A percentile compares a stretch with the other conserved stretches of the same genome.
Evolutionary conservation across 768 basidiomycete genomes (phyloP).

Genomic region (Coprinopsis marcescibilis): DNA sequence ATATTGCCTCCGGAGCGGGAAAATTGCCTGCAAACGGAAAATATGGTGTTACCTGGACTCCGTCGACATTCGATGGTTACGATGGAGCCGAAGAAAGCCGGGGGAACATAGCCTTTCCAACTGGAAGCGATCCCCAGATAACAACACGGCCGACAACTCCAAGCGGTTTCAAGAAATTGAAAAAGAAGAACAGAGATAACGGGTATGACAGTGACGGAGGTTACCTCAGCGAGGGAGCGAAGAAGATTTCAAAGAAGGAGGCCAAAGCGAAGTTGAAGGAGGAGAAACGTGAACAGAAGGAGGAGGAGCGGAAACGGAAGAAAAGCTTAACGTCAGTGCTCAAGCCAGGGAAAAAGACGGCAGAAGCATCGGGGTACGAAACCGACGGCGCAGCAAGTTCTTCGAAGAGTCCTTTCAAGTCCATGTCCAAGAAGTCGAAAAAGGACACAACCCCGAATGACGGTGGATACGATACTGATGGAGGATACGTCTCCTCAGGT

Average conservation of each 20-base stretch:
- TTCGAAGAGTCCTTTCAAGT: conserved; percentile 13
- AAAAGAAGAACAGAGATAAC: conserved; percentile 37
- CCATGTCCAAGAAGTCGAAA: conserved; percentile 25
- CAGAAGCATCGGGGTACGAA: conserved; percentile 19
- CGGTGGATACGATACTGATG: conserved; percentile 36
- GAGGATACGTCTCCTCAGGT: conserved; percentile 22
- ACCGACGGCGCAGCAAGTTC: conserved; percentile 19
- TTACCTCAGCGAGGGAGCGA: conserved; percentile 38
- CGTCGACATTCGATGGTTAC: too few relatives aligned
- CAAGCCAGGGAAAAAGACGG: conserved; percentile 16
- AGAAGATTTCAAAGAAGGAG: conserved; percentile 21
- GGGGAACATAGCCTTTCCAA: conserved; percentile 4
- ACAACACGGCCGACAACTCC: conserved; percentile 23
- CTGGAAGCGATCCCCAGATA: conserved; percentile 8
- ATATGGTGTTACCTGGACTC: too few relatives aligned
- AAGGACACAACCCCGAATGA: conserved; percentile 15
- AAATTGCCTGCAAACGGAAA: too few relatives aligned
- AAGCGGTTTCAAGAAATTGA: conserved; percentile 26
- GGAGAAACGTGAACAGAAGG: conserved; percentile 17
- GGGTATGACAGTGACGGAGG: conserved; percentile 52
- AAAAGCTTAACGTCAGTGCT: conserved; percentile 9
- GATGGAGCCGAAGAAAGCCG: too few relatives aligned
- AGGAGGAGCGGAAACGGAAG: conserved; percentile 13
- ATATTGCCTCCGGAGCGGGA: too few relatives aligned
- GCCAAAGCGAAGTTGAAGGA: conserved; percentile 19